A percentile compares a stretch with the other conserved stretches of the same genome.
Evolutionary conservation across 306 rosid genomes (phyloP).

Genomic region (Cucumis sativus): DNA sequence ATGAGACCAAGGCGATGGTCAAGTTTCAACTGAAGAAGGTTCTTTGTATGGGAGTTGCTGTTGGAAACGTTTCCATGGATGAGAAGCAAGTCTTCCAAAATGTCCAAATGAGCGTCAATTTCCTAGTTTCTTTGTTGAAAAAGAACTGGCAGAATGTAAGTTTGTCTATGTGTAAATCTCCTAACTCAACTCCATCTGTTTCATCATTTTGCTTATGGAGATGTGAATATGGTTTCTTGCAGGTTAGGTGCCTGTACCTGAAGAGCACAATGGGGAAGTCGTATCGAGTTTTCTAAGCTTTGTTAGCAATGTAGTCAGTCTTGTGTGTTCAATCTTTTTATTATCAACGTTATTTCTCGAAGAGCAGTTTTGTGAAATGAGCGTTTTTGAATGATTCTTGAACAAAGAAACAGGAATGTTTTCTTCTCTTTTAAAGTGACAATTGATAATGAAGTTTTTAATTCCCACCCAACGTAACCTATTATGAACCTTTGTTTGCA

Average conservation of each 20-base stretch:
- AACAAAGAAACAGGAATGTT: background rate
- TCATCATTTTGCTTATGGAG: background rate
- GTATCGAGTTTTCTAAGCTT: constrained; percentile 14
- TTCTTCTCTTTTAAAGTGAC: background rate
- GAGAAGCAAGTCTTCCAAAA: constrained; percentile 87
- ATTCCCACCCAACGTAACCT: background rate
- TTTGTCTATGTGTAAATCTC: background rate
- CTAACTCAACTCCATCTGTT: background rate
- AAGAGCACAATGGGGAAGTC: constrained; percentile 36
- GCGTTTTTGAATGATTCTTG: background rate
- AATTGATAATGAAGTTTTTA: background rate
- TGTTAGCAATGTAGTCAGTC: background rate
- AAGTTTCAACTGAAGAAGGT: constrained; percentile 85
- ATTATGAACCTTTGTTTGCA: no score
- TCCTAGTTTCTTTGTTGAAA: constrained; percentile 71
- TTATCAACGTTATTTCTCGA: background rate
- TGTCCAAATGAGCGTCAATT: constrained; percentile 70
- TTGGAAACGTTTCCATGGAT: constrained; percentile 75
- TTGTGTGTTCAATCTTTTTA: background rate
- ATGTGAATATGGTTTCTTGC: background rate
- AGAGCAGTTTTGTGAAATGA: constrained; percentile 6
- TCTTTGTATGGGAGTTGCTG: constrained; percentile 88
- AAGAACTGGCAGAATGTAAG: constrained; percentile 90
- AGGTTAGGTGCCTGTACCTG: constrained; percentile 26
- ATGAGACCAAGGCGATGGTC: constrained; percentile 73